phyloP scores from a whole-genome alignment of 805 yeast genomes.

The Pichia insulana region DNA sequence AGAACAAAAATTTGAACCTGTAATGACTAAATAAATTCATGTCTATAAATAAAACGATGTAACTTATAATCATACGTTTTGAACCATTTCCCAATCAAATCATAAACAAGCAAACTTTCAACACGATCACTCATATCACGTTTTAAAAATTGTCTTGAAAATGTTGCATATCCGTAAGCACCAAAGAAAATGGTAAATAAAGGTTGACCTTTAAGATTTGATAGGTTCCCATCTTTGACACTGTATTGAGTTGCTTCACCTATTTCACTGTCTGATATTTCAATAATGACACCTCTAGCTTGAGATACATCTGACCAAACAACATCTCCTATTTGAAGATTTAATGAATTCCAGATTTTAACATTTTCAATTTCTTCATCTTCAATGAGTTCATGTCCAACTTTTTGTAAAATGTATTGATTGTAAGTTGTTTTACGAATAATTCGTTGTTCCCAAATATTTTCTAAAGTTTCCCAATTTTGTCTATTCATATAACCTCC shows the following conservation, averaged over 20 bases:
- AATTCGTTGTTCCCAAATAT: background rate
- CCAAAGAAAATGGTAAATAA: slow-evolving; percentile 6
- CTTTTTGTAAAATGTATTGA: background rate
- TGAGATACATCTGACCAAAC: slow-evolving; percentile 9
- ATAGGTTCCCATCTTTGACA: background rate
- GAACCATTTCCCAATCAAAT: slow-evolving; percentile 9
- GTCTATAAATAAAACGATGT: slow-evolving; percentile 5
- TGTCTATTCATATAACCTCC: slow-evolving; percentile 5
- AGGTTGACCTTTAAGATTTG: slow-evolving; percentile 1
- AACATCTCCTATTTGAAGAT: slow-evolving; percentile 6
- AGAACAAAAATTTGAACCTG: slow-evolving; percentile 8
- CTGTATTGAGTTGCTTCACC: background rate
- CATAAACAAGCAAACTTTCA: slow-evolving; percentile 8
- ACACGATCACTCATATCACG: slow-evolving; percentile 5
- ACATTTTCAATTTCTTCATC: background rate
- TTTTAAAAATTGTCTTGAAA: slow-evolving; percentile 6
- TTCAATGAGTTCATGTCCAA: background rate
- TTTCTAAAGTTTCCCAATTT: background rate
- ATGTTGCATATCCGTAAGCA: slow-evolving; percentile 7
- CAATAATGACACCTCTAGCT: slow-evolving; percentile 5
- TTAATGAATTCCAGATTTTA: slow-evolving; percentile 3
- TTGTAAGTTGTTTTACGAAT: background rate
- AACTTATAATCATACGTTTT: slow-evolving; percentile 5
- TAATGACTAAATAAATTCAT: slow-evolving; percentile 6
- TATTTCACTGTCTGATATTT: slow-evolving; percentile 2